These are phyloP conservation scores for Vickermania spadyakhi DNA, from an alignment of 208 protist species.

Conservation along the genomic window DNA sequence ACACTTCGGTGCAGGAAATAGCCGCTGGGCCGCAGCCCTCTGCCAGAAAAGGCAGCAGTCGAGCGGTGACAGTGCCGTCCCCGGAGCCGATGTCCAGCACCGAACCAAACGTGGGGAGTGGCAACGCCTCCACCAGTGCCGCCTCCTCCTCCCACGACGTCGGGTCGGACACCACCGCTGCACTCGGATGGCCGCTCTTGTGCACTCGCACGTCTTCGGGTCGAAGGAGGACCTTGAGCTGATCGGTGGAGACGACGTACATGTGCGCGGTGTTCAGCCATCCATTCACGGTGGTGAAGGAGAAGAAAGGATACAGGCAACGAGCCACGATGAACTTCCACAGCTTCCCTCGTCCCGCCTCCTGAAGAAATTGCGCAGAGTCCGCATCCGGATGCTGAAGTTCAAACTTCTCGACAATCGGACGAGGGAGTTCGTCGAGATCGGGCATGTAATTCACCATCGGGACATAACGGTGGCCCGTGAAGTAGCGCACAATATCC, in stretches of 20 bases:
- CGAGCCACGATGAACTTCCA: conserved; percentile 26
- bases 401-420: conserved; percentile 30
- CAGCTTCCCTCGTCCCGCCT: conserved; percentile 19
- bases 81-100: conserved; percentile 73
- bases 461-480: conserved; percentile 27
- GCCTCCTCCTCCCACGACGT: background rate
- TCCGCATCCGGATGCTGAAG: conserved; percentile 33
- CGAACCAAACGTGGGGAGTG: conserved; percentile 10
- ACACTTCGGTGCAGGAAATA: conserved; percentile 65
- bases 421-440: conserved; percentile 17
- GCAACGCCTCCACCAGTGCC: background rate
- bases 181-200: background rate
- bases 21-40: background rate
- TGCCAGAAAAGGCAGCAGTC: conserved; percentile 41
- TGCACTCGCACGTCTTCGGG: conserved; percentile 6
- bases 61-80: conserved; percentile 67
- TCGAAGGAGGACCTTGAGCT: conserved; percentile 41
- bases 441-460: conserved; percentile 32
- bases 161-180: conserved; percentile 2
- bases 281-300: conserved; percentile 67
- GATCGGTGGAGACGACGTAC: conserved; percentile 72
- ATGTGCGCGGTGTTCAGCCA: conserved; percentile 52
- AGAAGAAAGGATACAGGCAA: conserved; percentile 40
- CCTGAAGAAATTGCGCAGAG: conserved; percentile 36
- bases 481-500: conserved; percentile 25